phyloP scores from a whole-genome alignment of 1,284 basidiomycete genomes.

The Clitocybe nebularis region DNA sequence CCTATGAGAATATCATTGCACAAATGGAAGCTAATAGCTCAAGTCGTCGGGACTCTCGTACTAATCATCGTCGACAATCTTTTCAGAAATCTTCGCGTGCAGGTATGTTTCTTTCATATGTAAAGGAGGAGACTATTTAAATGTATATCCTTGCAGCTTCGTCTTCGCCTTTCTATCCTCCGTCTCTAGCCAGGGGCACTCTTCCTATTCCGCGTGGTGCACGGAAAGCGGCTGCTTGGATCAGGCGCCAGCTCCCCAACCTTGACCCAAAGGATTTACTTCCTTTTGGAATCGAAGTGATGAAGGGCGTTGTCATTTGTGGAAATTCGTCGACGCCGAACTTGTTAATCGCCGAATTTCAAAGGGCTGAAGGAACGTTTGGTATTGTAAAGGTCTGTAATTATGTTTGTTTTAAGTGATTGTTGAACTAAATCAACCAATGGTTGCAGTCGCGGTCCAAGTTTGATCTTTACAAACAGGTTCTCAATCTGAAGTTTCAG shows the following conservation, averaged over 20 bases:
- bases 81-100: conserved; percentile 19
- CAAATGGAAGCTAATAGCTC: conserved; percentile 53
- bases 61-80: conserved; percentile 23
- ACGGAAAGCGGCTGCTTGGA: conserved; percentile 42
- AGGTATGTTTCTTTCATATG: conserved; percentile 12
- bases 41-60: conserved; percentile 26
- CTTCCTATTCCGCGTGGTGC: conserved; percentile 44
- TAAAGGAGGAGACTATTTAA: neutral
- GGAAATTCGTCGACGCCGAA: conserved; percentile 84
- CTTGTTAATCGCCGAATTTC: conserved; percentile 77
- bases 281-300: conserved; percentile 73
- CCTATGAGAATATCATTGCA: conserved; percentile 81
- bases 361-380: conserved; percentile 70
- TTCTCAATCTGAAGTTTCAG: conserved; percentile 67
- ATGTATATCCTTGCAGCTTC: conserved; percentile 17
- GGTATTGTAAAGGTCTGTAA: conserved; percentile 65
- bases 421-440: too few species aligned
- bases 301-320: conserved; percentile 73
- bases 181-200: conserved; percentile 27
- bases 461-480: conserved; percentile 78
- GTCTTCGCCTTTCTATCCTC: conserved; percentile 24
- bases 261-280: conserved; percentile 76
- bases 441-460: conserved; percentile 69
- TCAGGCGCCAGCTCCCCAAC: conserved; percentile 59
- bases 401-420: conserved; percentile 4